Base-by-base conservation (phyloP, 495 filamentous ascomycete species). In the Aspergillus bertholletiae region DNA sequence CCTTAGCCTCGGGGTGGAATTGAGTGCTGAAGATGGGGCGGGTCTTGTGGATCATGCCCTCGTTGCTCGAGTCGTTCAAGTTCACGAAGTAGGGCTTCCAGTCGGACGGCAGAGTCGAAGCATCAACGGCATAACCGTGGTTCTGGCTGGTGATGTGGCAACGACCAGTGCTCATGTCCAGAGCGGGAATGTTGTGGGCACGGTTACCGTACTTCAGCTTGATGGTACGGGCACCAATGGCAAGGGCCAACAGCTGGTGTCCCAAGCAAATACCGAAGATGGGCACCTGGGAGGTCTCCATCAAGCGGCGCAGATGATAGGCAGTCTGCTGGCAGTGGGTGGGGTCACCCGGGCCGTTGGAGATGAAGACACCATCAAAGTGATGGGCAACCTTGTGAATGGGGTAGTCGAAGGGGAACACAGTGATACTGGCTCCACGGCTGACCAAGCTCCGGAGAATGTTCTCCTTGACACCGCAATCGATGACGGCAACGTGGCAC, bases 391-490 rank as follows among this genome's bases (percentile, higher is more conserved):
- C 88, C 81, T 97, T 97, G 81, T 97, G 91, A 72, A 98, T 93
- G 50, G 91, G 91, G 76, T 90, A 97, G 75, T 97, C 85, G 75
- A 88, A 97, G 43, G 94, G 94, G 76, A 98, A 95, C 51, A 88
- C 87, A 21, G 95, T 97, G 45, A 96, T 87, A 57, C 85, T 89
- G 37, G 89, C 85, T 23, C 92, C 94, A 28, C 94, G 89, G 70
- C 77, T 80, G 58, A 97, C 93, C 56, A 98, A 77, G 67, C 88
- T 93, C 59, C 94, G 88, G 47, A 98, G 84, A 68, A 98, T 98
- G 78, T 97, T 98, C 81, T 98, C 94, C 81, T 98, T 98, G 55
- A 98, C 95, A 72, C 94, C 94, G 68, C 94, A 98, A 75, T 98
- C 94, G 69, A 98, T 86, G 54, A 98, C 82, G 30, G 93, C 94